These are phyloP conservation scores for Rubroboletus pulcherrimus DNA, from an alignment of 768 basidiomycete species.

Conservation along the genomic window DNA sequence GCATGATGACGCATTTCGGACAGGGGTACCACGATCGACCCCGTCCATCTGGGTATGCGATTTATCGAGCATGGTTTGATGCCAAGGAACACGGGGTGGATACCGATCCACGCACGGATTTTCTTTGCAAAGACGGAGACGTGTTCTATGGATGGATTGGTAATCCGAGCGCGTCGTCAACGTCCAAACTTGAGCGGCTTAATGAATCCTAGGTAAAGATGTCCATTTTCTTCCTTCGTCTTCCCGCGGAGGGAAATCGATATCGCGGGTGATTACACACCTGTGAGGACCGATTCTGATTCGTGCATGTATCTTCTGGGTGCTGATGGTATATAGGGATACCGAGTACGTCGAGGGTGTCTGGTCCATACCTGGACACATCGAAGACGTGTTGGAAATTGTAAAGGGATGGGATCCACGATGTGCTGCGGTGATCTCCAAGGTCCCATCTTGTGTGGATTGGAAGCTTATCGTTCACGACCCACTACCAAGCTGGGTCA, in stretches of 20 bases:
- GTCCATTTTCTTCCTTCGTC: slow-evolving; percentile 23
- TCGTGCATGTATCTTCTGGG: background rate
- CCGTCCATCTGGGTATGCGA: slow-evolving; percentile 26
- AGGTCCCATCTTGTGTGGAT: slow-evolving; percentile 31
- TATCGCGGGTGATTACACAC: slow-evolving; percentile 24
- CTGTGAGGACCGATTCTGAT: slow-evolving; percentile 5
- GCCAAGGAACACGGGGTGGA: slow-evolving; percentile 20
- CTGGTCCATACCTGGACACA: slow-evolving; percentile 20
- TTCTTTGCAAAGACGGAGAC: slow-evolving; percentile 17
- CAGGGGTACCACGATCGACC: slow-evolving; percentile 28
- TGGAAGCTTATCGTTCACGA: slow-evolving; percentile 40
- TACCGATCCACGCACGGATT: slow-evolving; percentile 21
- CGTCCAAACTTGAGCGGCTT: background rate
- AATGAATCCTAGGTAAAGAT: slow-evolving; percentile 7
- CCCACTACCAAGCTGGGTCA: slow-evolving; percentile 38
- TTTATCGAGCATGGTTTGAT: slow-evolving; percentile 30
- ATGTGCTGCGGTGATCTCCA: slow-evolving; percentile 20
- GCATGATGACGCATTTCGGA: background rate
- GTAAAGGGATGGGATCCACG: slow-evolving; percentile 26
- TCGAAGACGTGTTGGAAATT: slow-evolving; percentile 20
- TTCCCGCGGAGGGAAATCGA: slow-evolving; percentile 5
- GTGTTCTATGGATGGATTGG: slow-evolving; percentile 26
- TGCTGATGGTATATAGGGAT: slow-evolving; percentile 14
- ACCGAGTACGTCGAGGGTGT: slow-evolving; percentile 18
- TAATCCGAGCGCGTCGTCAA: background rate